Evolutionary conservation across 2,329 filamentous ascomycete species (phyloP).

Genomic region (Penicillium sp.): DNA sequence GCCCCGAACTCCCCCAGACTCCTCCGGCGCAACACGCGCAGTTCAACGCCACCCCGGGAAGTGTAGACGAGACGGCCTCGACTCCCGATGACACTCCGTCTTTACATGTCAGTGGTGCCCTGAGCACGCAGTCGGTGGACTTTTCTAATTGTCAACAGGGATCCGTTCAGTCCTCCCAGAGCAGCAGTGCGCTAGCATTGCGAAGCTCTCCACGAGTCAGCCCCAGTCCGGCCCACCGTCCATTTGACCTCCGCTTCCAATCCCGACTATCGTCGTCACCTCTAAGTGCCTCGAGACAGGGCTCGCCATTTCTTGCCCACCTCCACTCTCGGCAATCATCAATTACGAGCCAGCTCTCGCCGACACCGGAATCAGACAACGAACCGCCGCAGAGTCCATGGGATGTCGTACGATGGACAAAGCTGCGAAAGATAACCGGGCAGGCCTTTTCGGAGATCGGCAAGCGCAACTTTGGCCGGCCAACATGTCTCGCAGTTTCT

Average conservation of each 20-base stretch:
- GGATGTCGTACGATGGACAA: conserved; percentile 97
- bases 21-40: conserved; percentile 23
- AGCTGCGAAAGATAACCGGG: conserved; percentile 79
- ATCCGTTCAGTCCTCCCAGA: conserved; percentile 60
- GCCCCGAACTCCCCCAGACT: conserved; percentile 20
- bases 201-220: conserved; percentile 67
- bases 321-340: conserved; percentile 79
- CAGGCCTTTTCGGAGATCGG: conserved; percentile 92
- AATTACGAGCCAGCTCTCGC: conserved; percentile 66
- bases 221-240: conserved; percentile 79
- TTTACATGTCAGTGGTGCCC: conserved; percentile 62
- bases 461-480: conserved; percentile 85
- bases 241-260: conserved; percentile 93
- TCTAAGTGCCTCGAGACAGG: conserved; percentile 61
- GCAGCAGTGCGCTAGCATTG: conserved; percentile 70
- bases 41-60: conserved; percentile 27
- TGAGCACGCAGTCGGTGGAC: conserved; percentile 56
- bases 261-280: conserved; percentile 72
- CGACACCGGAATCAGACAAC: conserved; percentile 60
- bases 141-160: conserved; percentile 42
- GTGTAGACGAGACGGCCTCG: conserved; percentile 68
- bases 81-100: conserved; percentile 83
- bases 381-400: conserved; percentile 79
- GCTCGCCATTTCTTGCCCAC: conserved; percentile 75
- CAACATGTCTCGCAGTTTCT: conserved; percentile 85